phyloP scores from a whole-genome alignment of 1,139 yeast genomes.

The Entelexis paramagnoliae region DNA sequence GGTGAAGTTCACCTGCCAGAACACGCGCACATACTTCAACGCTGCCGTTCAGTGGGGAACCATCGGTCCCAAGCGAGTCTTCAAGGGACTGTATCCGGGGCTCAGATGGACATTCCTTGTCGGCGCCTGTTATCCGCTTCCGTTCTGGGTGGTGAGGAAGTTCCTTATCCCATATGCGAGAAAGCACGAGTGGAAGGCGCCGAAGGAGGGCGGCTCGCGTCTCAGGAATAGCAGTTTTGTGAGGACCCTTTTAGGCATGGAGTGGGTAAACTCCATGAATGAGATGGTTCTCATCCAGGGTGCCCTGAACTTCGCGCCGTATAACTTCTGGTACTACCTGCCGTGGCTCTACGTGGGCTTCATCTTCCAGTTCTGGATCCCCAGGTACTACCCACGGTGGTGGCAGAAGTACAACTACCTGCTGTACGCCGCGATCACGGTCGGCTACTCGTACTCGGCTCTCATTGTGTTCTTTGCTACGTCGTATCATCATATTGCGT shows the following conservation, averaged over 20 bases:
- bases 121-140: constrained; percentile 41
- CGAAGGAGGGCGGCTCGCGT: constrained; percentile 15
- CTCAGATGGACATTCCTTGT: constrained; percentile 45
- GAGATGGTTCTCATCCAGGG: constrained; percentile 43
- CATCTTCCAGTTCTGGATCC: constrained; percentile 37
- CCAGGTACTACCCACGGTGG: constrained; percentile 40
- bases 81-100: constrained; percentile 41
- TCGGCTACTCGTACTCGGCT: constrained; percentile 44
- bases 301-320: constrained; percentile 39
- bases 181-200: constrained; percentile 29
- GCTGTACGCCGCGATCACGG: constrained; percentile 45
- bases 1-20: constrained; percentile 28
- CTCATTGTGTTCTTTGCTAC: constrained; percentile 32
- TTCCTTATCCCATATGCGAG: constrained; percentile 32
- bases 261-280: constrained; percentile 41
- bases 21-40: constrained; percentile 29
- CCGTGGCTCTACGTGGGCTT: constrained; percentile 45
- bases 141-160: constrained; percentile 37
- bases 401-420: constrained; percentile 50
- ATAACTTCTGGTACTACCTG: constrained; percentile 41
- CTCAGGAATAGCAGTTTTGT: constrained; percentile 12
- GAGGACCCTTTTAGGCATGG: constrained; percentile 22
- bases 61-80: constrained; percentile 54
- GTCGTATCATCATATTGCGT: constrained; percentile 25
- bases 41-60: constrained; percentile 37